A percentile compares a stretch with the other conserved stretches of the same genome.
These are phyloP conservation scores for Xylariaceae sp. DNA, from an alignment of 2,329 filamentous ascomycete species.

Conservation along the genomic window DNA sequence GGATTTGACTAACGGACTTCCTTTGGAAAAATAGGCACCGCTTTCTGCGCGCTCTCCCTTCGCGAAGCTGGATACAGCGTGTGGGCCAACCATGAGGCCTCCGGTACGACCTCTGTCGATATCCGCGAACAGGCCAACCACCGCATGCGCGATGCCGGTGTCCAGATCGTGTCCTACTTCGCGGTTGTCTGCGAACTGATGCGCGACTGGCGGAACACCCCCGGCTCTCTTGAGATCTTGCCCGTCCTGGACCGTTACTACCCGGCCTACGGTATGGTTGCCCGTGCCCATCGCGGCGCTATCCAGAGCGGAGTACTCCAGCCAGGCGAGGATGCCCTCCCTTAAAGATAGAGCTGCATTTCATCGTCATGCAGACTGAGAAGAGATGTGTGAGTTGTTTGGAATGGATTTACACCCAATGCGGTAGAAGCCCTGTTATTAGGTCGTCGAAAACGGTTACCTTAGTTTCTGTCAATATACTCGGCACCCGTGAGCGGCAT, in stretches of 20 bases:
- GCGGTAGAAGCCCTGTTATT: no score
- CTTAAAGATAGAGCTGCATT: neutral
- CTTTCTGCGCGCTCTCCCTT: constrained; percentile 70
- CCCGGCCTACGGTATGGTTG: constrained; percentile 61
- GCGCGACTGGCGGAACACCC: constrained; percentile 61
- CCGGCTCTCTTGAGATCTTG: constrained; percentile 53
- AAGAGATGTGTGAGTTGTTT: neutral
- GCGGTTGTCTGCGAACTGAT: constrained; percentile 64
- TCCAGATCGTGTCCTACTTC: constrained; percentile 60
- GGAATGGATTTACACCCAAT: no score
- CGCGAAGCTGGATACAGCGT: constrained; percentile 68
- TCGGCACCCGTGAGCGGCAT: no score
- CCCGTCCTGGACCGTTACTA: constrained; percentile 62
- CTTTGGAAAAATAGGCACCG: constrained; percentile 42
- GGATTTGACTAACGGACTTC: neutral
- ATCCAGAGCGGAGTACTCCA: constrained; percentile 56
- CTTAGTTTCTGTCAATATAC: no score
- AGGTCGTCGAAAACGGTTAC: no score
- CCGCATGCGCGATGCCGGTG: constrained; percentile 63
- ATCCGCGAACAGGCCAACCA: constrained; percentile 62
- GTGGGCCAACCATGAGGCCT: constrained; percentile 68
- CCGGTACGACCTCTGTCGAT: constrained; percentile 59
- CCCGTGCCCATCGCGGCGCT: constrained; percentile 57
- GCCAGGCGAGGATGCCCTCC: constrained; percentile 45
- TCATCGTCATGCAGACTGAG: neutral